Percentiles rank a stretch among this genome's conserved stretches.
These are phyloP conservation scores for Hymenoscyphus linearis DNA, from an alignment of 2,329 filamentous ascomycete species.

Conservation along the genomic window DNA sequence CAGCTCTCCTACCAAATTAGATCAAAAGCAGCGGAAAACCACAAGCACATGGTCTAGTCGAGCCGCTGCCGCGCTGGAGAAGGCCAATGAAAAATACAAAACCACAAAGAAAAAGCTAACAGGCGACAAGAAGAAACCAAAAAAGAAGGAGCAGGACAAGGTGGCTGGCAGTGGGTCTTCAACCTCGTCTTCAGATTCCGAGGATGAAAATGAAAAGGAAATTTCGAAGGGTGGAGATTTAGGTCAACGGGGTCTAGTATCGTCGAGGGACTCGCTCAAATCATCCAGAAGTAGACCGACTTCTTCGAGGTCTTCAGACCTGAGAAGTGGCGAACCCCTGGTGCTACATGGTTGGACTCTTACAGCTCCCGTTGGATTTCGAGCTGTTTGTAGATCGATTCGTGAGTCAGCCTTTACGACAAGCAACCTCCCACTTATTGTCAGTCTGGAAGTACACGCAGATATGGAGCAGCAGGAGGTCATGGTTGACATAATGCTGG, in stretches of 20 bases:
- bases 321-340: conserved; percentile 56
- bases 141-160: neutral
- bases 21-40: conserved; percentile 38
- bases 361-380: conserved; percentile 80
- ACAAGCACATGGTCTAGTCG: conserved; percentile 31
- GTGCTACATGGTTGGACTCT: conserved; percentile 85
- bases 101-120: conserved; percentile 21
- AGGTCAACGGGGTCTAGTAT: conserved; percentile 16
- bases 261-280: conserved; percentile 14
- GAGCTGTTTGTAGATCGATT: conserved; percentile 78
- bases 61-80: conserved; percentile 28
- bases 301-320: conserved; percentile 18
- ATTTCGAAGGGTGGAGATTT: conserved; percentile 9
- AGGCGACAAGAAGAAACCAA: conserved; percentile 5
- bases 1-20: conserved; percentile 33
- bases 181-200: neutral
- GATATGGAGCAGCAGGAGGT: conserved; percentile 75
- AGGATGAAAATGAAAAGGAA: conserved; percentile 10
- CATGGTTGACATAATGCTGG: conserved; percentile 91
- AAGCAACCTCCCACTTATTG: conserved; percentile 76
- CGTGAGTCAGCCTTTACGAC: conserved; percentile 70
- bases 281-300: conserved; percentile 17
- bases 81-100: conserved; percentile 26
- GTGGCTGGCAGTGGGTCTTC: neutral
- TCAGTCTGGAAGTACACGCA: conserved; percentile 89